A percentile compares a stretch with the other conserved stretches of the same genome.
These are phyloP conservation scores for Shiraia bambusicola DNA, from an alignment of 2,329 filamentous ascomycete species.

Conservation along the genomic window DNA sequence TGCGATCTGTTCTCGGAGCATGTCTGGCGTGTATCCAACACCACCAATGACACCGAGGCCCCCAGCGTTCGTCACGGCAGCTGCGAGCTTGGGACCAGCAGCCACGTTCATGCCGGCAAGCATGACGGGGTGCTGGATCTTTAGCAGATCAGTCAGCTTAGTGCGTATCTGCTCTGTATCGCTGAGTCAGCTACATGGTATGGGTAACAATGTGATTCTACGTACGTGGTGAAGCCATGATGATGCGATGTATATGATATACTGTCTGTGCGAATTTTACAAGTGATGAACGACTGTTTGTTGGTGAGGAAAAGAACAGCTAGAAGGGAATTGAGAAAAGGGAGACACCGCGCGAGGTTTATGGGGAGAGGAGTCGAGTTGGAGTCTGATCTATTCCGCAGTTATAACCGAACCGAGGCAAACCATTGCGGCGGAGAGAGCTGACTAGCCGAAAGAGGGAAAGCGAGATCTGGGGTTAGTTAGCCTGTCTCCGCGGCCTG, in stretches of 20 bases:
- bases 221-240: slow-evolving; percentile 81
- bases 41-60: slow-evolving; percentile 96
- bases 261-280: background rate
- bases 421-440: slow-evolving; percentile 11
- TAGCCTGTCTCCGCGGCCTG: too few species aligned
- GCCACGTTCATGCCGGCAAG: slow-evolving; percentile 99
- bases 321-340: slow-evolving; percentile 7
- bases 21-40: slow-evolving; percentile 93
- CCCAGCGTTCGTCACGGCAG: slow-evolving; percentile 94
- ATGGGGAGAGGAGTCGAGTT: slow-evolving; percentile 24
- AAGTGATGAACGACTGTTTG: slow-evolving; percentile 2
- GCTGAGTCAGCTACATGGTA: slow-evolving; percentile 24
- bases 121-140: slow-evolving; percentile 95
- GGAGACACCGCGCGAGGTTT: slow-evolving; percentile 15
- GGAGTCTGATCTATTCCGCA: slow-evolving; percentile 20
- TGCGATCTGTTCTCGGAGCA: slow-evolving; percentile 91
- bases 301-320: slow-evolving; percentile 3
- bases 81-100: slow-evolving; percentile 91
- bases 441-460: slow-evolving; percentile 9
- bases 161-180: slow-evolving; percentile 81
- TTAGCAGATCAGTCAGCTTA: slow-evolving; percentile 89
- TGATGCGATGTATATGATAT: slow-evolving; percentile 18
- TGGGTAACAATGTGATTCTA: slow-evolving; percentile 29
- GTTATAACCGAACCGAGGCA: slow-evolving; percentile 33
- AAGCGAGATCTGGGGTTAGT: slow-evolving; percentile 17